Base-by-base conservation (phyloP, 2,329 filamentous ascomycete species). In the Trichoderma koningii region DNA sequence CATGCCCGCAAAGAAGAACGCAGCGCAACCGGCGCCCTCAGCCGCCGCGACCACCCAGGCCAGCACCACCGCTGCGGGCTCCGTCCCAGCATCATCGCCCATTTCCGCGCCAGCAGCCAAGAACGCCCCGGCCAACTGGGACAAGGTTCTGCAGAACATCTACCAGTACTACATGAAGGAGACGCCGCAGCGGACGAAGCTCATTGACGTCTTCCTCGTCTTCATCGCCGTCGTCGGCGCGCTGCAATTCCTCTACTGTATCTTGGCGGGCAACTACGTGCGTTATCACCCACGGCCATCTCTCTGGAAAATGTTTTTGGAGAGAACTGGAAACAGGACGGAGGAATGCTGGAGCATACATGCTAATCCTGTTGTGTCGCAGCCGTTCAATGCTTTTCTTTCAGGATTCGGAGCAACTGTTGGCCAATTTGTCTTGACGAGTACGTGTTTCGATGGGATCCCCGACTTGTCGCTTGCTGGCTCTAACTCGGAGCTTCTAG, bases 361-460 rank as follows among this genome's bases (percentile, higher is more conserved):
- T 52, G 26, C 60, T 30, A 67, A 52, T 23, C 3, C 38, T 34
- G 9, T 28, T 38, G 9, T 15, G 5, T 55, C n/a, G 7, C 66
- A 98, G 94, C 95, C 95, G 10, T 99, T 99, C 84, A 99, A 99
- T 77, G 95, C 96, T 69, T 99, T 99, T 82, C 87, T 99, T 38
- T 92, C 93, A 38, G 96, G 95, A 55, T 99, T 99, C 82, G 89
- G 87, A 67, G 92, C 94, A 17, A 95, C 94, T 1, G 94, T 99
- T 68, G 95, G 95, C 68, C 95, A 99, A 77, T 99, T 99, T 77
- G 95, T 99, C 68, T 87, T 99, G 71, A 97, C 95, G 57, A 92
- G 92, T 83, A 88, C 74, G 81, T 82, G 17, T 23, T 41, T n/a
- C 12, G 15, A 12, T 28, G n/a, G 19, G 9, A 38, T 21, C 5